Evolutionary conservation across 306 rosid genomes (phyloP).

Genomic region (Cucumis cinereus): DNA sequence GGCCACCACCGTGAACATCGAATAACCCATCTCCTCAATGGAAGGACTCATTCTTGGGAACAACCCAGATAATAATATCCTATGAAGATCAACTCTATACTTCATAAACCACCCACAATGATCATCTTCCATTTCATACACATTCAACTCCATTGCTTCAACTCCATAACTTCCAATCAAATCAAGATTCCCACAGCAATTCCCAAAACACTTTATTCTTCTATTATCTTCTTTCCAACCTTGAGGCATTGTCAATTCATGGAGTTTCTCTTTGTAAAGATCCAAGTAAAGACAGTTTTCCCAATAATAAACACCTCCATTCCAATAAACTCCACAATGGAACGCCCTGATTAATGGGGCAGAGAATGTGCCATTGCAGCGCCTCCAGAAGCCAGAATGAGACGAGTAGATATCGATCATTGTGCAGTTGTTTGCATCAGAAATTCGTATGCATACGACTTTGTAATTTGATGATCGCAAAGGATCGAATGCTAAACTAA

Average conservation of each 20-base stretch:
- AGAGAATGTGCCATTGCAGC: neutral
- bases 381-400: conserved; percentile 14
- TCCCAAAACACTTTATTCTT: conserved; percentile 4
- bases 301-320: conserved; percentile 13
- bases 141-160: neutral
- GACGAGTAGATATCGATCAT: conserved; percentile 20
- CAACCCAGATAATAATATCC: neutral
- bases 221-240: neutral
- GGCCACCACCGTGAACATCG: neutral
- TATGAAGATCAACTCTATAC: neutral
- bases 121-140: conserved; percentile 10
- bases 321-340: conserved; percentile 17
- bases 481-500: conserved; percentile 20
- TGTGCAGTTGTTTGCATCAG: neutral
- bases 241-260: conserved; percentile 10
- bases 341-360: conserved; percentile 11
- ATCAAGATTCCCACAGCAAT: neutral
- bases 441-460: conserved; percentile 6
- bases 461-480: conserved; percentile 10
- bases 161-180: neutral
- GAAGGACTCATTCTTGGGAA: conserved; percentile 4
- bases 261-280: neutral
- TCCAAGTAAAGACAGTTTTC: conserved; percentile 4
- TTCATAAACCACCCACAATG: conserved; percentile 13
- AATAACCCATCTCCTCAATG: neutral